Evolutionary conservation across 2,329 filamentous ascomycete genomes (phyloP).

Genomic region (Trichoderma aggressivum): DNA sequence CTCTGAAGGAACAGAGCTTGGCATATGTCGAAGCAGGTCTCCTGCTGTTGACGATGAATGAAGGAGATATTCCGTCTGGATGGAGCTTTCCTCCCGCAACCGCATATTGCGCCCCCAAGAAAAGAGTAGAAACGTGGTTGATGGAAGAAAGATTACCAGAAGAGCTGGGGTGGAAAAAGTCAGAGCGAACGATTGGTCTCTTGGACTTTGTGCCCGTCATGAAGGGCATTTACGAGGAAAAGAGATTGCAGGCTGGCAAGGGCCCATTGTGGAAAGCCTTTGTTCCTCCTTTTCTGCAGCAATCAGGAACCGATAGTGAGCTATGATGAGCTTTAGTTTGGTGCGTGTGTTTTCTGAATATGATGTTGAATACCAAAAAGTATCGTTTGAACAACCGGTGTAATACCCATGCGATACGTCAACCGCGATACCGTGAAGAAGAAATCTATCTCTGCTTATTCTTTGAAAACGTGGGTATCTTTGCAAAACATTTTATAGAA

Average conservation of each 20-base stretch:
- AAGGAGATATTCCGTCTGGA: slow-evolving; percentile 15
- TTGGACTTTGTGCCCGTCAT: slow-evolving; percentile 2
- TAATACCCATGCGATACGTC: not conserved
- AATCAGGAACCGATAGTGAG: not conserved
- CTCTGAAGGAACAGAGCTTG: not conserved
- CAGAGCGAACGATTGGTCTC: slow-evolving; percentile 1
- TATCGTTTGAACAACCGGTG: not conserved
- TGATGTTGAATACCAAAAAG: not conserved
- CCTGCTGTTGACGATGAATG: slow-evolving; percentile 20
- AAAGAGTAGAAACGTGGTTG: slow-evolving; percentile 18
- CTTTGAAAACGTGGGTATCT: not conserved
- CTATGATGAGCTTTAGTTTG: not conserved
- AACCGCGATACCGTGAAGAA: not conserved
- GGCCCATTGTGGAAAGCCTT: not conserved
- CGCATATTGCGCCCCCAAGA: slow-evolving; percentile 13
- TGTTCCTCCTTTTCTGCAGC: slow-evolving; percentile 15
- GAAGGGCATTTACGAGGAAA: slow-evolving; percentile 8
- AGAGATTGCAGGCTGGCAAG: not conserved
- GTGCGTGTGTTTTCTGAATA: not conserved
- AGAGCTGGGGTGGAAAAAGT: slow-evolving; percentile 21
- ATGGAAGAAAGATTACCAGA: slow-evolving; percentile 20
- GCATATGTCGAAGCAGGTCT: slow-evolving; percentile 18
- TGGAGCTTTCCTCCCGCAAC: slow-evolving; percentile 6
- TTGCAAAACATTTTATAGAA: not conserved
- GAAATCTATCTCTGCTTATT: not conserved